phyloP scores from a whole-genome alignment of 164 flowering plant species.

The Piper betle region DNA sequence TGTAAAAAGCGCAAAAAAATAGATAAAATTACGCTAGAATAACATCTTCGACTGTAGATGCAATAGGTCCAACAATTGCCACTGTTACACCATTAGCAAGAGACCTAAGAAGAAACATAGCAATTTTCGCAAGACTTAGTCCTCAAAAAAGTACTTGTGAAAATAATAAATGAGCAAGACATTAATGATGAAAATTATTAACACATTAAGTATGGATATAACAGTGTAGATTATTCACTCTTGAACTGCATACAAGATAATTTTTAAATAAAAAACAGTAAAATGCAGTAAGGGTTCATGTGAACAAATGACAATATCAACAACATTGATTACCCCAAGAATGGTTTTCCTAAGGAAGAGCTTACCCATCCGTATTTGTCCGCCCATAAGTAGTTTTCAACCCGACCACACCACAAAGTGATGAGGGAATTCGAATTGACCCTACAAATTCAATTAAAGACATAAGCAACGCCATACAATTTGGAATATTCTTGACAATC shows the following conservation, averaged over 20 bases:
- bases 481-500: no score
- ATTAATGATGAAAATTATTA: no score
- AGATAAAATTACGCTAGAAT: constrained; percentile 65
- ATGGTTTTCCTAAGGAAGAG: not conserved
- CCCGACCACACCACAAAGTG: constrained; percentile 96
- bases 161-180: not conserved
- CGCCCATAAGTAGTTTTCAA: constrained; percentile 80
- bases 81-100: constrained; percentile 76
- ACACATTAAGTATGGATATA: no score
- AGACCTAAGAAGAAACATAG: constrained; percentile 26
- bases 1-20: not conserved
- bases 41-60: constrained; percentile 84
- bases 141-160: not conserved
- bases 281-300: not conserved
- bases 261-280: no score
- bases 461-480: not conserved
- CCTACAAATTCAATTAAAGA: constrained; percentile 33
- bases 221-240: no score
- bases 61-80: constrained; percentile 77
- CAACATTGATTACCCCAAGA: not conserved
- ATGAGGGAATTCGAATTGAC: constrained; percentile 88
- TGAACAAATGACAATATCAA: not conserved
- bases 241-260: no score
- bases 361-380: constrained; percentile 28
- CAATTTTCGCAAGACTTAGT: not conserved